Evolutionary conservation across 768 basidiomycete genomes (phyloP).

Genomic region (Gelatoporia subvermispora): DNA sequence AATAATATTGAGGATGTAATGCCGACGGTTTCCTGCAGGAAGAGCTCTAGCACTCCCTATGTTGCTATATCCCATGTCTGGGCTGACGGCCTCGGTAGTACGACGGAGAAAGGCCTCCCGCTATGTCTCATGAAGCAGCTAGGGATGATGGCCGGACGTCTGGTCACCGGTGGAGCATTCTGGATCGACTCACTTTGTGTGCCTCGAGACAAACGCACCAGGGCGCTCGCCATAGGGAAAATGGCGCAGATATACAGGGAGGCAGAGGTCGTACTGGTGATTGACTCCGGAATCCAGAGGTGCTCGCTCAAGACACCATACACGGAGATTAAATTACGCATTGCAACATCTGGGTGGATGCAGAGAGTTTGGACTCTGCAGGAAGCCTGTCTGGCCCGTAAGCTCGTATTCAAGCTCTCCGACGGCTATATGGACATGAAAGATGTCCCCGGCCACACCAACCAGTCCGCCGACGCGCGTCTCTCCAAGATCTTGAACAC

Average conservation of each 20-base stretch:
- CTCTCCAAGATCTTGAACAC: too few species aligned
- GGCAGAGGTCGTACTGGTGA: slow-evolving; percentile 7
- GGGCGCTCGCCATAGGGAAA: slow-evolving; percentile 7
- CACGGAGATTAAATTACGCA: slow-evolving; percentile 1
- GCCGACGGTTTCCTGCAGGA: too few species aligned
- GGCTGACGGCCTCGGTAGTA: slow-evolving; percentile 7
- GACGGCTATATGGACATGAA: not conserved
- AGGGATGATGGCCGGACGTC: not conserved
- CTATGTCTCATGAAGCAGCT: slow-evolving; percentile 2
- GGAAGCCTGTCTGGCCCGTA: slow-evolving; percentile 4
- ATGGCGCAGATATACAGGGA: slow-evolving; percentile 9
- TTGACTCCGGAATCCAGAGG: slow-evolving; percentile 3
- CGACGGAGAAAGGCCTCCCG: slow-evolving; percentile 1
- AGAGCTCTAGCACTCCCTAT: too few species aligned
- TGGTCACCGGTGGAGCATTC: slow-evolving; percentile 2
- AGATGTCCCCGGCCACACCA: too few species aligned
- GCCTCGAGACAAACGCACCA: not conserved
- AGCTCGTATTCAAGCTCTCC: slow-evolving; percentile 3
- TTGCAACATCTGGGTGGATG: slow-evolving; percentile 7
- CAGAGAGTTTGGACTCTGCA: slow-evolving; percentile 9
- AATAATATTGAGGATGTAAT: too few species aligned
- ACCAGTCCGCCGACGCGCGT: too few species aligned
- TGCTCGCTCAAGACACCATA: not conserved
- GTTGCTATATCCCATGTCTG: slow-evolving; percentile 7
- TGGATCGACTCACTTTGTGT: slow-evolving; percentile 6